phyloP scores from a whole-genome alignment of 331 rosid genomes.

The Quercus lobata region DNA sequence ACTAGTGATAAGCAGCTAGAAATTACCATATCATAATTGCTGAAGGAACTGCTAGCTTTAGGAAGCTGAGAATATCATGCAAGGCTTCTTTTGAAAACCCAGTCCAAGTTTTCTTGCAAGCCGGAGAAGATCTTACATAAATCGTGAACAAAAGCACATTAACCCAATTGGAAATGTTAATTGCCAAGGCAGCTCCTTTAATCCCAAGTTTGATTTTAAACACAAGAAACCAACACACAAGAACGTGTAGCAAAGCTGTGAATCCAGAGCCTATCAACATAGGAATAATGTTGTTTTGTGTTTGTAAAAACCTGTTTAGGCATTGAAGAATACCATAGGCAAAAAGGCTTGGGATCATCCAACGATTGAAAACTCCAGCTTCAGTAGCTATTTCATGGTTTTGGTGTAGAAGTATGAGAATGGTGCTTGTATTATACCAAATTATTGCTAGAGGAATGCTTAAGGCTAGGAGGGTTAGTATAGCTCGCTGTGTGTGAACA shows the following conservation, averaged over 20 bases:
- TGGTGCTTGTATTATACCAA: slow-evolving; percentile 45
- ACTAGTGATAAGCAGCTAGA: background rate
- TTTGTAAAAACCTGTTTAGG: slow-evolving; percentile 50
- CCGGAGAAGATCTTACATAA: slow-evolving; percentile 35
- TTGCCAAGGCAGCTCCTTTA: slow-evolving; percentile 61
- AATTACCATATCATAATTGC: slow-evolving; percentile 59
- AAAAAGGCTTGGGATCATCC: slow-evolving; percentile 59
- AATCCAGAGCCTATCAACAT: slow-evolving; percentile 48
- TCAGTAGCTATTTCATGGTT: slow-evolving; percentile 39
- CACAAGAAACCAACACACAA: slow-evolving; percentile 49
- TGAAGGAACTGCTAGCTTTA: slow-evolving; percentile 56
- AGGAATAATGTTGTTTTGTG: slow-evolving; percentile 58
- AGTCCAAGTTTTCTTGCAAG: slow-evolving; percentile 51
- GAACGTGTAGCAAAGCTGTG: slow-evolving; percentile 37
- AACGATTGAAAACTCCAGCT: slow-evolving; percentile 46
- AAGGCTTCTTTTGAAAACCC: slow-evolving; percentile 51
- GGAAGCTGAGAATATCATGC: slow-evolving; percentile 34
- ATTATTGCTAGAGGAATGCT: slow-evolving; percentile 44
- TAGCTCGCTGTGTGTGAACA: slow-evolving; percentile 55
- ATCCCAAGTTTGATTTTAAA: slow-evolving; percentile 37
- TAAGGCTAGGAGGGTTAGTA: slow-evolving; percentile 37
- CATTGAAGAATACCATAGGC: slow-evolving; percentile 48
- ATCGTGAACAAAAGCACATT: slow-evolving; percentile 36
- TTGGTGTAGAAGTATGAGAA: slow-evolving; percentile 45
- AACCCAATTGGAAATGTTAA: slow-evolving; percentile 44